These are phyloP conservation scores for Terana coerulea DNA, from an alignment of 768 basidiomycete species.

Conservation along the genomic window DNA sequence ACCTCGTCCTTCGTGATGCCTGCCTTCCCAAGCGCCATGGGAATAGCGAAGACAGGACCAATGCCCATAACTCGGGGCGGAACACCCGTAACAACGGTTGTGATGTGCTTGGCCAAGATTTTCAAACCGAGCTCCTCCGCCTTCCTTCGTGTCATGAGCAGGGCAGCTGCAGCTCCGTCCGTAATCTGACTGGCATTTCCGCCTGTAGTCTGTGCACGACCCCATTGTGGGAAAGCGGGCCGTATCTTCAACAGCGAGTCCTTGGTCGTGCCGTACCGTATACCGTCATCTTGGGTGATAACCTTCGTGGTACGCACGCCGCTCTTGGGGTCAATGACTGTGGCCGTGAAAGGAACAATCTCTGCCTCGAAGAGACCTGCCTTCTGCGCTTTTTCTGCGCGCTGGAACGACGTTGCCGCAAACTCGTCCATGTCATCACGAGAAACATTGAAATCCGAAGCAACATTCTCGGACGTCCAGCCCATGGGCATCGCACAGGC, in stretches of 20 bases:
- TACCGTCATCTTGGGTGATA: slow-evolving; percentile 71
- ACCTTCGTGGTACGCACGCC: slow-evolving; percentile 50
- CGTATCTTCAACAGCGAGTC: slow-evolving; percentile 60
- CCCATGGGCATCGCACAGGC: slow-evolving; percentile 78
- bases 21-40: slow-evolving; percentile 61
- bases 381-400: slow-evolving; percentile 72
- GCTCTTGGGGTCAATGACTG: slow-evolving; percentile 51
- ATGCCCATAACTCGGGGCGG: slow-evolving; percentile 87
- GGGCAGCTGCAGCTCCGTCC: slow-evolving; percentile 77
- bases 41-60: slow-evolving; percentile 83
- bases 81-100: slow-evolving; percentile 68
- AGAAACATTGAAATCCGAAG: slow-evolving; percentile 64
- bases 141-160: slow-evolving; percentile 77
- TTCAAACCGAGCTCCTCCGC: slow-evolving; percentile 71
- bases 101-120: slow-evolving; percentile 76
- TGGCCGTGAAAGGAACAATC: slow-evolving; percentile 74
- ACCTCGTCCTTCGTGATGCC: slow-evolving; percentile 69
- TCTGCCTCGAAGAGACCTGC: slow-evolving; percentile 61
- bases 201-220: slow-evolving; percentile 67
- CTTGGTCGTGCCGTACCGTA: slow-evolving; percentile 70
- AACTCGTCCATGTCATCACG: slow-evolving; percentile 74
- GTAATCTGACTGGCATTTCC: slow-evolving; percentile 86
- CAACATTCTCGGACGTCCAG: slow-evolving; percentile 88
- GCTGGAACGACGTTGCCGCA: slow-evolving; percentile 73
- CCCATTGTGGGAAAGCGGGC: slow-evolving; percentile 83